phyloP scores from a whole-genome alignment of 441 rosid species.

The Populus hybrid region DNA sequence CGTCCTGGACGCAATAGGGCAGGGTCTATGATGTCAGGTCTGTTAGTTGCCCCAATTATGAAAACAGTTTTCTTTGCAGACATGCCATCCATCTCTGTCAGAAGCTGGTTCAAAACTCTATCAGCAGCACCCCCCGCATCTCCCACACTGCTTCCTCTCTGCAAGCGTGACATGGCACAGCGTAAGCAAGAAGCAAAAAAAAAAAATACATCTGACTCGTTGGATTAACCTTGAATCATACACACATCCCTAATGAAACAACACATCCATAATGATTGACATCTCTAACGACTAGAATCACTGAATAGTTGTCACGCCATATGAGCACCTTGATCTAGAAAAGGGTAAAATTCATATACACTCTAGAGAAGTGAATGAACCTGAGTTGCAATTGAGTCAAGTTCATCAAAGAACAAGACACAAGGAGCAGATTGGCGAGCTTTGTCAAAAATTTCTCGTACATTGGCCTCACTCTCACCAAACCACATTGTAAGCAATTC shows the following conservation, averaged over 20 bases:
- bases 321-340: not conserved
- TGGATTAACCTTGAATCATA: not conserved
- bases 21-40: conserved; percentile 72
- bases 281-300: not conserved
- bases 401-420: conserved; percentile 73
- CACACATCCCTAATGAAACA: not conserved
- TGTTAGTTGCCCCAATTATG: conserved; percentile 67
- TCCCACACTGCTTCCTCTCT: conserved; percentile 75
- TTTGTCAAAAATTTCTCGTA: conserved; percentile 68
- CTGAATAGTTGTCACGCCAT: not conserved
- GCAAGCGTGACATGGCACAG: conserved; percentile 13
- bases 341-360: not conserved
- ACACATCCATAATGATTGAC: not conserved
- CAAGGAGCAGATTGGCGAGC: conserved; percentile 77
- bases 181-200: conserved; percentile 4
- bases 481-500: conserved; percentile 81
- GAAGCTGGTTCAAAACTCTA: conserved; percentile 66
- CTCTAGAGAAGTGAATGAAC: conserved; percentile 10
- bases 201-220: not conserved
- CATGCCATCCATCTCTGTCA: conserved; percentile 88
- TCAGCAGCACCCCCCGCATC: conserved; percentile 84
- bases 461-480: conserved; percentile 76
- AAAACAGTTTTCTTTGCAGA: conserved; percentile 70
- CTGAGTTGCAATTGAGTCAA: conserved; percentile 78
- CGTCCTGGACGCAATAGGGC: conserved; percentile 72